Evolutionary conservation across 345 rosid genomes (phyloP).

Genomic region (Corymbia maculata): DNA sequence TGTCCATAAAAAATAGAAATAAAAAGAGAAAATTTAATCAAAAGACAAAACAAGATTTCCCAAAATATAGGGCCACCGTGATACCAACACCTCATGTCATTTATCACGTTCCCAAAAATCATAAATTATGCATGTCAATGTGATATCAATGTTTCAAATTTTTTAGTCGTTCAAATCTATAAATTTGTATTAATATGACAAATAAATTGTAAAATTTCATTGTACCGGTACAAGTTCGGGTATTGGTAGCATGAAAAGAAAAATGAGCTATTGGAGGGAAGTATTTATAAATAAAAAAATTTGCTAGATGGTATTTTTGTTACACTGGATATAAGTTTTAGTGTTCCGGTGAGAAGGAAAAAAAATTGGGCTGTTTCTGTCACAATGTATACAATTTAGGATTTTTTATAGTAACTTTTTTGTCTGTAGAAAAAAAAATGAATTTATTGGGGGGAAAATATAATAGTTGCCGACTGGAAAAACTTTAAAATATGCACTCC

Average conservation of each 20-base stretch:
- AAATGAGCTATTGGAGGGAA: background rate
- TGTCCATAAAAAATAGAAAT: background rate
- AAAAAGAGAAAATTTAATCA: background rate
- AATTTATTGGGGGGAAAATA: background rate
- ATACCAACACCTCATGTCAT: background rate
- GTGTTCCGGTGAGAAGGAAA: background rate
- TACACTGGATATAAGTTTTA: fast-evolving
- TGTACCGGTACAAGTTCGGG: background rate
- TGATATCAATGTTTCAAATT: background rate
- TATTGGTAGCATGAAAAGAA: too few species aligned
- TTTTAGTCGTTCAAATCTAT: background rate
- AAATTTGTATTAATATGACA: background rate
- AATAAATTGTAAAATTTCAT: too few species aligned
- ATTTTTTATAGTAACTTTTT: background rate
- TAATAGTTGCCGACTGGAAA: background rate
- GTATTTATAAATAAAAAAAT: background rate
- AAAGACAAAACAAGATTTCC: background rate
- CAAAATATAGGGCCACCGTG: background rate
- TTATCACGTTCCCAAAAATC: background rate
- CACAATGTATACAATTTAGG: background rate
- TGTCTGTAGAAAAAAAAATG: fast-evolving
- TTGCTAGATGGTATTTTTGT: background rate
- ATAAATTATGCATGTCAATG: background rate
- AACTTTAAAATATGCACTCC: background rate
- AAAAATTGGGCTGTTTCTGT: background rate